Conservation (phyloP, 768 basidiomycete species). For the Suillus decipiens region DNA sequence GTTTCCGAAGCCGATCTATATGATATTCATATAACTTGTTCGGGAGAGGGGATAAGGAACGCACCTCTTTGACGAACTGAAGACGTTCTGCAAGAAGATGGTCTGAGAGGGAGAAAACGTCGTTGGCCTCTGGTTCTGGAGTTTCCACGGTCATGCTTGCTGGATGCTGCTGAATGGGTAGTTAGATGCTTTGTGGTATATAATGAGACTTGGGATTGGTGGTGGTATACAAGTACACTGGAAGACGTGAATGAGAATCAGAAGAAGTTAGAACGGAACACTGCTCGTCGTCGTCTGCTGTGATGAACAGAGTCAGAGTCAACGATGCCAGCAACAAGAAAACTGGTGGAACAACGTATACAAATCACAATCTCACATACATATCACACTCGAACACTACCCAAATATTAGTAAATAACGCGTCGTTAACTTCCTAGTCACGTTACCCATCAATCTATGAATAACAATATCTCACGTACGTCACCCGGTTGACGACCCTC, state of each 20-base stretch:
- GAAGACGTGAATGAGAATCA: background rate
- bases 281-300: slow-evolving; percentile 12
- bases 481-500: too few relatives aligned
- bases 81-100: slow-evolving; percentile 68
- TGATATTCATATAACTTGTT: slow-evolving; percentile 13
- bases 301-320: slow-evolving; percentile 12
- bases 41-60: slow-evolving; percentile 15
- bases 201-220: slow-evolving; percentile 2
- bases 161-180: background rate
- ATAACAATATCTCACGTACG: background rate
- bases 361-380: slow-evolving; percentile 7
- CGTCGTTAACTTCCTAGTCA: slow-evolving; percentile 18
- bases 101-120: slow-evolving; percentile 78
- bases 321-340: background rate
- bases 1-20: slow-evolving; percentile 87
- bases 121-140: slow-evolving; percentile 32
- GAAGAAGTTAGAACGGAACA: slow-evolving; percentile 6
- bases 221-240: slow-evolving; percentile 29
- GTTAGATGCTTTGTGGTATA: background rate
- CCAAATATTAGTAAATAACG: slow-evolving; percentile 33
- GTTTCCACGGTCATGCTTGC: slow-evolving; percentile 24
- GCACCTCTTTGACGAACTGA: slow-evolving; percentile 74
- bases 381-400: slow-evolving; percentile 26
- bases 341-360: background rate
- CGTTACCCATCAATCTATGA: slow-evolving; percentile 1